A percentile compares a stretch with the other conserved stretches of the same genome.
Evolutionary conservation across 2,329 filamentous ascomycete genomes (phyloP).

Genomic region (Curvularia spicifera): DNA sequence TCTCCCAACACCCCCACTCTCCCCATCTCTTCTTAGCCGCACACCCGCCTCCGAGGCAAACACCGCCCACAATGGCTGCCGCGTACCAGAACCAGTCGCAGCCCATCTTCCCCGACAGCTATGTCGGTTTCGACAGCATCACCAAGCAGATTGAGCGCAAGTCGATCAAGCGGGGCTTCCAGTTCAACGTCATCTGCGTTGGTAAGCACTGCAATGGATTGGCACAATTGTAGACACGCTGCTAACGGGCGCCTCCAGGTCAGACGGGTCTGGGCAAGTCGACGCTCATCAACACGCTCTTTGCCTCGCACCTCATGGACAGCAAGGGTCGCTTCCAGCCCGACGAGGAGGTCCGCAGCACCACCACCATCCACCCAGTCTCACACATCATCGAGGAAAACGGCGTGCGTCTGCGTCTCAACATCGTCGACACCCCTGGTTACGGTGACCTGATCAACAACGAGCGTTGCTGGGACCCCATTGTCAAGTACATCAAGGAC

Average conservation of each 20-base stretch:
- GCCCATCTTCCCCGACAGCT: conserved; percentile 85
- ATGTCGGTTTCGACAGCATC: conserved; percentile 99
- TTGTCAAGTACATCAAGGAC: conserved; percentile 99
- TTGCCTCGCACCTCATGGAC: conserved; percentile 98
- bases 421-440: conserved; percentile 98
- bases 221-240: not conserved
- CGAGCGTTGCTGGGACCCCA: conserved; percentile 99
- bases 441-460: conserved; percentile 99
- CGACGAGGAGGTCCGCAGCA: conserved; percentile 90
- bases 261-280: conserved; percentile 99
- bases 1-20: conserved; percentile 18
- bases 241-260: conserved; percentile 61
- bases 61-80: conserved; percentile 63
- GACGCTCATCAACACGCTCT: conserved; percentile 99
- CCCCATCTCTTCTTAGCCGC: conserved; percentile 13
- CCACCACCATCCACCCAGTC: conserved; percentile 96
- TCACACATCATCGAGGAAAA: conserved; percentile 99
- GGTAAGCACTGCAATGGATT: conserved; percentile 68
- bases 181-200: conserved; percentile 99
- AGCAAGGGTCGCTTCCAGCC: conserved; percentile 94
- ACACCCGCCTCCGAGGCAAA: conserved; percentile 32
- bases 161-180: conserved; percentile 98
- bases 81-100: conserved; percentile 67
- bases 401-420: conserved; percentile 92
- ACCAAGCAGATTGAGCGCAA: conserved; percentile 99